Conservation (phyloP, 192 early-diverging fungal genomes). For the Haplosporangium gracile region DNA sequence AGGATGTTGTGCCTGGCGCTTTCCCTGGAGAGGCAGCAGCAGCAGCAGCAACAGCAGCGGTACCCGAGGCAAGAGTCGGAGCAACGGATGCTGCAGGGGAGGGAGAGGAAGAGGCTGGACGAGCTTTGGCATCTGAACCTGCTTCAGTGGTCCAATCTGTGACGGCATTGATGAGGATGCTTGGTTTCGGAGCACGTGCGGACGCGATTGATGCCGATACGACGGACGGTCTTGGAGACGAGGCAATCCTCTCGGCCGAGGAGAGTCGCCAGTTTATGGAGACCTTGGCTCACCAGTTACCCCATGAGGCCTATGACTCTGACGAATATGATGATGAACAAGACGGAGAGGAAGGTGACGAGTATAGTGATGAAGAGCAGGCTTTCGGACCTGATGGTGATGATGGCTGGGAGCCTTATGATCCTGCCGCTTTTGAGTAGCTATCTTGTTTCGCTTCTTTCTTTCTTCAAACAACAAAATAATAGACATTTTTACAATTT, state of each 20-base stretch:
- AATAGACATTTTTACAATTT: not conserved
- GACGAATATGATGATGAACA: constrained; percentile 25
- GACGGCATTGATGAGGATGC: constrained; percentile 33
- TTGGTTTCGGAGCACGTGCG: constrained; percentile 33
- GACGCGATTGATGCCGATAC: constrained; percentile 6
- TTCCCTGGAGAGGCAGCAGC: constrained; percentile 25
- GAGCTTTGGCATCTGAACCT: not conserved
- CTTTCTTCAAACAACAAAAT: not conserved
- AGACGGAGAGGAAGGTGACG: constrained; percentile 25
- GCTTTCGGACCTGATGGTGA: constrained; percentile 29
- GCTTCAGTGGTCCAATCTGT: constrained; percentile 31
- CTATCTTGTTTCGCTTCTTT: not conserved
- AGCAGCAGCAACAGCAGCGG: not conserved
- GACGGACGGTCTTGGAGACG: not conserved
- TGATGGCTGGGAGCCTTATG: constrained; percentile 51
- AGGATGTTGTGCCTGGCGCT: constrained; percentile 16
- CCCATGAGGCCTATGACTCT: constrained; percentile 4
- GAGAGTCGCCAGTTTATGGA: constrained; percentile 22
- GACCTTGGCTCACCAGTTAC: constrained; percentile 9
- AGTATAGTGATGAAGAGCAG: constrained; percentile 17
- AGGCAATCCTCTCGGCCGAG: not conserved
- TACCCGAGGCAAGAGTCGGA: not conserved
- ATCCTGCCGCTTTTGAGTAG: constrained; percentile 48
- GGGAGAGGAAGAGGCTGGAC: not conserved
- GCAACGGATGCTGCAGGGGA: not conserved